A percentile compares a stretch with the other conserved stretches of the same genome.
These are phyloP conservation scores for Paraphaeosphaeria sporulosa DNA, from an alignment of 2,329 filamentous ascomycete genomes.

Conservation along the genomic window DNA sequence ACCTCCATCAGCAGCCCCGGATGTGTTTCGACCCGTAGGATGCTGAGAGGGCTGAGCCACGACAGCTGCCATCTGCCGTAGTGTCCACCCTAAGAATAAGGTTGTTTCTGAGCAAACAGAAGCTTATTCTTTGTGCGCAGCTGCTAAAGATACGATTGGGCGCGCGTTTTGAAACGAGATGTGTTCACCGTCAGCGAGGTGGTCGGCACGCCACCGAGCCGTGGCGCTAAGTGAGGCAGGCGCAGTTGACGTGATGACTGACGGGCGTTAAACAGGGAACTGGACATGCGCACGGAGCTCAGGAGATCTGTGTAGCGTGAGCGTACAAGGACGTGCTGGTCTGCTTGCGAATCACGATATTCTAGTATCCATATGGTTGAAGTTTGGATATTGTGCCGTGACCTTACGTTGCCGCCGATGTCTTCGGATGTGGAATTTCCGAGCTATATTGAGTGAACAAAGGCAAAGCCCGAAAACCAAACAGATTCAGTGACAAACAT, in stretches of 20 bases:
- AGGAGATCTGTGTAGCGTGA: background rate
- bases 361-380: background rate
- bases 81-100: constrained; percentile 17
- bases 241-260: constrained; percentile 13
- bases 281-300: background rate
- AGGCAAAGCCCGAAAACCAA: background rate
- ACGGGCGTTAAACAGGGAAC: constrained; percentile 4
- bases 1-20: constrained; percentile 8
- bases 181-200: constrained; percentile 17
- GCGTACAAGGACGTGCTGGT: background rate
- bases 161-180: constrained; percentile 16
- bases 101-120: constrained; percentile 18
- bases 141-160: constrained; percentile 19
- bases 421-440: background rate
- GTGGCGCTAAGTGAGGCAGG: constrained; percentile 21
- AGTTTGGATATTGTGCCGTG: background rate
- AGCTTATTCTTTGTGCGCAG: constrained; percentile 3
- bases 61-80: constrained; percentile 5
- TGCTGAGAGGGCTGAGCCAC: constrained; percentile 12
- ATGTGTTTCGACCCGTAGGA: constrained; percentile 8
- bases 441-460: background rate
- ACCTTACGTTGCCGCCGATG: background rate
- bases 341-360: background rate
- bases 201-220: constrained; percentile 12
- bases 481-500: background rate